Conservation (phyloP, 148 eudicot species). For the Chenopodium berlandieri region DNA sequence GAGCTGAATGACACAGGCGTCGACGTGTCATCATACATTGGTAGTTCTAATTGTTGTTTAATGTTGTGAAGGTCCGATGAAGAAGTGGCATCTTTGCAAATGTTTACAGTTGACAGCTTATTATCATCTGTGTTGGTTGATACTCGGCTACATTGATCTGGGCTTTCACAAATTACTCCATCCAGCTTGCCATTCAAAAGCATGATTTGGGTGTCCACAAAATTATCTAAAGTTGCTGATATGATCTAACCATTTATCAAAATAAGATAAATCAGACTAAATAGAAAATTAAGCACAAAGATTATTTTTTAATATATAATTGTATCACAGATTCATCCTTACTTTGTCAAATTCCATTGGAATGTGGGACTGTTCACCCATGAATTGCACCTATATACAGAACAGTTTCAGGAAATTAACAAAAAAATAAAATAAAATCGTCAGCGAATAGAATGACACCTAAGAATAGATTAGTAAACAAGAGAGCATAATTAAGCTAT, state of each 20-base stretch:
- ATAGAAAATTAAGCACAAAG: background rate
- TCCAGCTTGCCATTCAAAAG: conserved; percentile 37
- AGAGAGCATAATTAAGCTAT: background rate
- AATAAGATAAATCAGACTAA: background rate
- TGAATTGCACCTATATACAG: conserved; percentile 54
- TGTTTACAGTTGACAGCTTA: conserved; percentile 24
- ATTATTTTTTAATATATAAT: background rate
- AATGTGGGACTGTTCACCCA: conserved; percentile 85
- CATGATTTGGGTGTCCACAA: conserved; percentile 38
- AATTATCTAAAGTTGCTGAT: conserved; percentile 77
- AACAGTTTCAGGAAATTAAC: conserved; percentile 18
- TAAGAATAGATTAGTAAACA: background rate
- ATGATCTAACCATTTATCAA: conserved; percentile 48
- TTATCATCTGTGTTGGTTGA: conserved; percentile 27
- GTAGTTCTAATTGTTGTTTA: conserved; percentile 43
- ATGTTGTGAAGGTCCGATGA: conserved; percentile 27
- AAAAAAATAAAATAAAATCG: background rate
- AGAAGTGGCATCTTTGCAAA: conserved; percentile 26
- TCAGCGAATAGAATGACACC: background rate
- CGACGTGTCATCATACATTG: conserved; percentile 36
- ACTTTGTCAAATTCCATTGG: conserved; percentile 84
- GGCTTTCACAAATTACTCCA: conserved; percentile 18
- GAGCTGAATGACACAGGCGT: background rate
- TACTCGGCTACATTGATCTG: conserved; percentile 30
- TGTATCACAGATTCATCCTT: conserved; percentile 23